Percentiles rank a stretch among this genome's conserved stretches.
phyloP scores from a whole-genome alignment of 257 asterid species.

The Scutellaria barbata region DNA sequence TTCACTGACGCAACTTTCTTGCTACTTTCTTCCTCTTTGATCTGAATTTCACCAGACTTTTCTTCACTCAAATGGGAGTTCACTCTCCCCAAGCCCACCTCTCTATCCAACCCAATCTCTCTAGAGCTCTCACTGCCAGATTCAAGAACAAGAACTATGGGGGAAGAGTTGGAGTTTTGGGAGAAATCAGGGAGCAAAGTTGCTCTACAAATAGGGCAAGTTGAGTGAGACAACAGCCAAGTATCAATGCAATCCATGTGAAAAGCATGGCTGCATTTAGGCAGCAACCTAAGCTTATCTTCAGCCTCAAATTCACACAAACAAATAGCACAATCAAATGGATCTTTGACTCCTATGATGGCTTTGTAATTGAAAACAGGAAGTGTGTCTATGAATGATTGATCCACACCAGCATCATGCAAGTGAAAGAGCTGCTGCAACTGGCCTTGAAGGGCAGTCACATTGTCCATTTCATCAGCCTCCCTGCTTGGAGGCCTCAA shows the following conservation, averaged over 20 bases:
- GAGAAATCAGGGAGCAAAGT: constrained; percentile 66
- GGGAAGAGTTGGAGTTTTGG: constrained; percentile 47
- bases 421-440: constrained; percentile 89
- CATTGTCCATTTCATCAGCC: constrained; percentile 66
- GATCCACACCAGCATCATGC: constrained; percentile 95
- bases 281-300: constrained; percentile 75
- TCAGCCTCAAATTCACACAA: constrained; percentile 86
- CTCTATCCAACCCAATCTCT: constrained; percentile 54
- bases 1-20: constrained; percentile 65
- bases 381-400: constrained; percentile 83
- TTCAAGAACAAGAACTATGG: constrained; percentile 79
- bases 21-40: constrained; percentile 40
- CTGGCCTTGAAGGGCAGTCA: constrained; percentile 87
- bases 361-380: constrained; percentile 82
- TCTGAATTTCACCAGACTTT: constrained; percentile 61
- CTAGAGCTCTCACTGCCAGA: constrained; percentile 80
- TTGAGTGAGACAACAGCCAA: constrained; percentile 91
- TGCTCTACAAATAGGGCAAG: constrained; percentile 96
- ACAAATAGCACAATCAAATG: constrained; percentile 95
- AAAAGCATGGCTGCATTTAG: constrained; percentile 95
- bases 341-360: constrained; percentile 85
- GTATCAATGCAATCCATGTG: constrained; percentile 97
- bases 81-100: constrained; percentile 45
- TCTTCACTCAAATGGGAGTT: constrained; percentile 59
- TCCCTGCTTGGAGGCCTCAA: constrained; percentile 64